Percentiles rank a stretch among this genome's conserved stretches.
These are phyloP conservation scores for Melaleuca alternifolia DNA, from an alignment of 345 rosid species.

Conservation along the genomic window DNA sequence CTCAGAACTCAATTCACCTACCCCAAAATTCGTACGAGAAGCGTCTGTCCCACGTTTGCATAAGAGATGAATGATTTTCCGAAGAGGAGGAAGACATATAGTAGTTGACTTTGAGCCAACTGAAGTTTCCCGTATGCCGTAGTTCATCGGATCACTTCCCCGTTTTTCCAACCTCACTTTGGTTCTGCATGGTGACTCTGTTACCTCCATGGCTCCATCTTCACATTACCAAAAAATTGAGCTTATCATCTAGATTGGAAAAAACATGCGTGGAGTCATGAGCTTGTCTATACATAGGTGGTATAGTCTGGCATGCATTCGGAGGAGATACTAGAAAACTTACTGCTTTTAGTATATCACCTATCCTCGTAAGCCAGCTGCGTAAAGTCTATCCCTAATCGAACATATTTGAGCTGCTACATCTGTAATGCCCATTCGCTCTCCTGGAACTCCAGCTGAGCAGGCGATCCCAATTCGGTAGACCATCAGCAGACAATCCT, in stretches of 20 bases:
- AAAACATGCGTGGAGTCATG: not conserved
- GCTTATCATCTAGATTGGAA: not conserved
- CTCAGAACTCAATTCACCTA: accelerated
- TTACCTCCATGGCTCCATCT: not conserved
- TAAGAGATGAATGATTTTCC: accelerated
- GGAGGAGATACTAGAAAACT: not conserved
- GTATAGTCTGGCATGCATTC: not conserved
- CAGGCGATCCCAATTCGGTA: slow-evolving; percentile 6
- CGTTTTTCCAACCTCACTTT: not conserved
- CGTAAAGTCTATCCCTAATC: not conserved
- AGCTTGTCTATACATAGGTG: not conserved
- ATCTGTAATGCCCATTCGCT: not conserved
- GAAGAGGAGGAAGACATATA: not conserved
- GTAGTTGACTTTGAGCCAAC: not conserved
- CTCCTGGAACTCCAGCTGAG: not conserved
- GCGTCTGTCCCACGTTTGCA: not conserved
- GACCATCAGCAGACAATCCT: not conserved
- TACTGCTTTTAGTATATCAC: not conserved
- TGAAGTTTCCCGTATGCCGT: not conserved
- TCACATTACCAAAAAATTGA: not conserved
- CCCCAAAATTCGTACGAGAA: not conserved
- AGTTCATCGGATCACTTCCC: not conserved
- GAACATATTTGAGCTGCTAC: not conserved
- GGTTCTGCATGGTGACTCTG: not conserved
- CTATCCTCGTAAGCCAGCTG: not conserved